Percentiles rank a stretch among this genome's conserved stretches.
phyloP scores from a whole-genome alignment of 768 basidiomycete genomes.

The Gloeophyllum trabeum region DNA sequence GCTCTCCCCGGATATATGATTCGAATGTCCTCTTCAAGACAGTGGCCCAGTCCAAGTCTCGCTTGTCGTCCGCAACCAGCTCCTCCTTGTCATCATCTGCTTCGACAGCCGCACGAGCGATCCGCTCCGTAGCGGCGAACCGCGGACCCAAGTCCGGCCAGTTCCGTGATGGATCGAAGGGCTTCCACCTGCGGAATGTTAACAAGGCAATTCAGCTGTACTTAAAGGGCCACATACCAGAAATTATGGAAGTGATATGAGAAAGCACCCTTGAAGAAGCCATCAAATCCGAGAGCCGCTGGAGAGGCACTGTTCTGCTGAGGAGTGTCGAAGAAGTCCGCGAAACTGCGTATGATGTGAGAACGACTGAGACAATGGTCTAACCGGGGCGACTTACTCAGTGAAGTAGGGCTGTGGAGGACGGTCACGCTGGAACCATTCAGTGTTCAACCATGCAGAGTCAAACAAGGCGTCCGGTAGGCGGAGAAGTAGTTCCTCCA shows the following conservation, averaged over 20 bases:
- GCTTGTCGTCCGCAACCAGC: constrained; percentile 49
- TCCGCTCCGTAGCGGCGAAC: constrained; percentile 67
- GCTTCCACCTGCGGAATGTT: constrained; percentile 68
- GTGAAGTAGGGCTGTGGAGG: constrained; percentile 94
- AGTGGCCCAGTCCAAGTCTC: constrained; percentile 85
- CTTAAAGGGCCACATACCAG: constrained; percentile 40
- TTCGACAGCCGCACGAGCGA: constrained; percentile 37
- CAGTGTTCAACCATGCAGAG: constrained; percentile 93
- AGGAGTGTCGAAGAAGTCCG: constrained; percentile 83
- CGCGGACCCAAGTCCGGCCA: constrained; percentile 86
- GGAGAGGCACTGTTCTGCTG: constrained; percentile 65
- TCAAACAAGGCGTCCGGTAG: constrained; percentile 95
- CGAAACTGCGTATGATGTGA: constrained; percentile 42
- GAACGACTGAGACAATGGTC: no score
- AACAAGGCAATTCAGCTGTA: background rate
- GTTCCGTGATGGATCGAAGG: constrained; percentile 88
- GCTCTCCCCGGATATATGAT: constrained; percentile 80
- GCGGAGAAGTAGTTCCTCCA: constrained; percentile 76
- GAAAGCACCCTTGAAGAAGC: constrained; percentile 93
- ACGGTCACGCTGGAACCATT: constrained; percentile 82
- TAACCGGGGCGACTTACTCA: constrained; percentile 35
- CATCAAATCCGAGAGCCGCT: constrained; percentile 82
- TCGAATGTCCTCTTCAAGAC: constrained; percentile 96
- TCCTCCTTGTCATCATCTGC: constrained; percentile 21
- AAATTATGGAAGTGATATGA: constrained; percentile 96